phyloP scores from a whole-genome alignment of 306 rosid species.

The Lathyrus sativus region DNA sequence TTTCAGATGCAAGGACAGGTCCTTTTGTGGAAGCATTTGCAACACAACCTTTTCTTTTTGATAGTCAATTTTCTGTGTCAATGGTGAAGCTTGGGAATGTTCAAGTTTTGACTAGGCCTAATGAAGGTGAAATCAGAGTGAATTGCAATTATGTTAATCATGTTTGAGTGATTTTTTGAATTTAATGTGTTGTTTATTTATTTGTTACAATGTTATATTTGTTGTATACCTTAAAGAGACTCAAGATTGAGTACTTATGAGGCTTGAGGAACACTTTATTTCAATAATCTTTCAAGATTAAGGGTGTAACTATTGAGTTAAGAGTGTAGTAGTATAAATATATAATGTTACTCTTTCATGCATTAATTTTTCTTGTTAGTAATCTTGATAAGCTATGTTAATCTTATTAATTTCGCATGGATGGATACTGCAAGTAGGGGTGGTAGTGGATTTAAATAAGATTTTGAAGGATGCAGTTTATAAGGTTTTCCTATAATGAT shows the following conservation, averaged over 20 bases:
- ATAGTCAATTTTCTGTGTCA: conserved; percentile 73
- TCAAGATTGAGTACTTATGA: not conserved
- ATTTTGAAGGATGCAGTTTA: conserved; percentile 68
- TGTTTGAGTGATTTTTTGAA: not conserved
- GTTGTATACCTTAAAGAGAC: not conserved
- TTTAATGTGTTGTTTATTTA: not conserved
- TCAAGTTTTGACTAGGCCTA: conserved; percentile 65
- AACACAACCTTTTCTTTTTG: conserved; percentile 62
- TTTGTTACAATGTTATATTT: conserved; percentile 8
- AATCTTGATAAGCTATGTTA: not conserved
- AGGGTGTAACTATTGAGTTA: not conserved
- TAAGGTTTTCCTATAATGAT: too few species aligned
- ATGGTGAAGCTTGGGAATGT: conserved; percentile 93
- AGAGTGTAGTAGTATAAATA: not conserved
- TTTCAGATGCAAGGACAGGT: conserved; percentile 66
- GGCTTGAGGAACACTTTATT: not conserved
- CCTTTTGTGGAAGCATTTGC: conserved; percentile 71
- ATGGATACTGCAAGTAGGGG: conserved; percentile 73
- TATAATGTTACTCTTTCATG: not conserved
- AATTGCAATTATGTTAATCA: conserved; percentile 67
- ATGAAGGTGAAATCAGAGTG: conserved; percentile 74
- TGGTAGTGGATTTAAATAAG: conserved; percentile 68
- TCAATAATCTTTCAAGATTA: not conserved
- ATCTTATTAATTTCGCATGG: conserved; percentile 30
- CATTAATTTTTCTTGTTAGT: not conserved